Conservation (phyloP, 1,284 basidiomycete genomes). For the Rhodofomes roseus region DNA sequence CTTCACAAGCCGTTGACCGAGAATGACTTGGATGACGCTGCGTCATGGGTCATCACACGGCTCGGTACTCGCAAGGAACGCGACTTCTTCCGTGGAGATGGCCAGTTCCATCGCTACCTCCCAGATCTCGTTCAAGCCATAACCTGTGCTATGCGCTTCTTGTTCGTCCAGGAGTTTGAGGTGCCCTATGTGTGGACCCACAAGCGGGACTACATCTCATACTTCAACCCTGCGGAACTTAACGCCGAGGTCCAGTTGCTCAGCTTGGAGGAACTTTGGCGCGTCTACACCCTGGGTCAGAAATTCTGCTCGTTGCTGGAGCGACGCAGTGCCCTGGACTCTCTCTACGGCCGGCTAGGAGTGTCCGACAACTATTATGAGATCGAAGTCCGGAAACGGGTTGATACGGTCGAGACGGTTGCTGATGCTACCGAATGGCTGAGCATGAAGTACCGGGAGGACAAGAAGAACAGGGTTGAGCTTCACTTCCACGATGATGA, state of each 20-base stretch:
- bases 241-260: constrained; percentile 64
- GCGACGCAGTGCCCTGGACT: constrained; percentile 59
- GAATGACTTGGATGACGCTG: constrained; percentile 76
- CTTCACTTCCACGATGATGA: constrained; percentile 72
- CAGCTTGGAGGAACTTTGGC: constrained; percentile 81
- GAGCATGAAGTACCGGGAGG: constrained; percentile 78
- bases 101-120: constrained; percentile 56
- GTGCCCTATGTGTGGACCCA: constrained; percentile 96
- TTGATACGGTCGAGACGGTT: constrained; percentile 84
- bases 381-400: constrained; percentile 55
- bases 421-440: constrained; percentile 94
- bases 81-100: constrained; percentile 68
- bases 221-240: constrained; percentile 64
- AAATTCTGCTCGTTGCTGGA: constrained; percentile 84
- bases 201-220: constrained; percentile 86
- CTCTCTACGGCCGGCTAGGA: constrained; percentile 63
- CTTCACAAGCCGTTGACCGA: constrained; percentile 64
- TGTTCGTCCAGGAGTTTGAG: constrained; percentile 88
- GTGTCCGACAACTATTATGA: constrained; percentile 72
- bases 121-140: constrained; percentile 79
- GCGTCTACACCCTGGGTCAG: constrained; percentile 80
- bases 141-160: constrained; percentile 74
- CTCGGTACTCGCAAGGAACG: constrained; percentile 78
- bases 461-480: constrained; percentile 69
- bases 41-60: constrained; percentile 86